Base-by-base conservation (phyloP, 2,329 filamentous ascomycete species). In the Epichloe uncinata region DNA sequence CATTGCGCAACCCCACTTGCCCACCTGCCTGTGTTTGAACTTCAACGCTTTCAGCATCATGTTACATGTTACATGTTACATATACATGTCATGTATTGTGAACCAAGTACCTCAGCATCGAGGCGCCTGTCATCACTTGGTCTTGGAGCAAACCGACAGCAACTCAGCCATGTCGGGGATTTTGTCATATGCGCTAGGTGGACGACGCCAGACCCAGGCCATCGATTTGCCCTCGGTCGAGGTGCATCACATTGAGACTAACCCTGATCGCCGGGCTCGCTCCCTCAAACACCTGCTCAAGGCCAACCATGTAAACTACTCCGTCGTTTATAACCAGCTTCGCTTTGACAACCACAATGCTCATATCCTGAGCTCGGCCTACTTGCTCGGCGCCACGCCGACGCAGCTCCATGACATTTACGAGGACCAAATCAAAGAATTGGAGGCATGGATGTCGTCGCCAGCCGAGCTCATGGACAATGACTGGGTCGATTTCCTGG, bases 251-350 rank as follows among this genome's bases (percentile, higher is more conserved):
- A 77, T 95, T 58, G 91, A 97, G 69, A 84, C 83, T 5, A 75
- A 81, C 45, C 76, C 82, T 8, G 88, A 94, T 62, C 91, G 87
- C 65, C 75, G 85, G 50, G 81, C 85, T 16, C 76, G 91, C 53
- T 87, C 87, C 18, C 74, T 98, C 54, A 96, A 95, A 70, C 89
- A 97, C 67, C 73, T 98, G 13, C 66, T 98, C 53, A 87, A 86
- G 66, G 84, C 90, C 48, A 97, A 97, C 64, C 93, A 98, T 69
- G 83, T 84, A 57, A 95, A 93, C 63, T 79, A 95, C 67, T 81
- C 88, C 34, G 82, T 97, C 56, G 69, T 95, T 49, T 93, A 86
- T 65, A 81, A 90, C 63, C 65, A 85, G 48, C 71, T 85, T 4
- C 72, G 77, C 54, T 93, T 82, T 59, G 81, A 93, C 69, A 97